phyloP scores from a whole-genome alignment of 1,284 basidiomycete genomes.

The Inonotus obliquus region DNA sequence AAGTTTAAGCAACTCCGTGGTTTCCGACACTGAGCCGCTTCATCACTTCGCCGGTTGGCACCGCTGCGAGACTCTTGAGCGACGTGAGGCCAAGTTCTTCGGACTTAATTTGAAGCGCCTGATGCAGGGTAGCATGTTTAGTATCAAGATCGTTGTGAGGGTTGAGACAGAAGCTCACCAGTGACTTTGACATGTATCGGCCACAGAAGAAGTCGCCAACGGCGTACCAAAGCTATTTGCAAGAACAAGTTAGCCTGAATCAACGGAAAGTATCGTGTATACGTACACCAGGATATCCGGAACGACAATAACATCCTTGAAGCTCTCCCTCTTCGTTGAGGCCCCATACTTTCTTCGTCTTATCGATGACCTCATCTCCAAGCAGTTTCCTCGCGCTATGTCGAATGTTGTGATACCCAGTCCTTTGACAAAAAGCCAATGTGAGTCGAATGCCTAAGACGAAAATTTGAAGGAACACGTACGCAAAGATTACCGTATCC shows the following conservation, averaged over 20 bases:
- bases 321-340: constrained; percentile 27
- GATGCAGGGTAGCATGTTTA: too few species aligned
- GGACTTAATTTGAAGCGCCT: constrained; percentile 14
- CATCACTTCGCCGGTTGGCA: neutral
- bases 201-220: constrained; percentile 31
- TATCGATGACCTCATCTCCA: constrained; percentile 24
- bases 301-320: constrained; percentile 24
- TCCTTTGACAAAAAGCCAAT: neutral
- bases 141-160: neutral
- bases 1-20: neutral
- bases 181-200: constrained; percentile 31
- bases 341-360: constrained; percentile 23
- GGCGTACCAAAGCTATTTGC: constrained; percentile 32
- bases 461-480: constrained; percentile 11
- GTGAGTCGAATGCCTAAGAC: neutral
- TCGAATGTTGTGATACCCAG: constrained; percentile 14
- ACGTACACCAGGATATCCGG: constrained; percentile 32
- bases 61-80: constrained; percentile 6
- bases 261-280: neutral
- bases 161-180: constrained; percentile 23
- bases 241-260: neutral
- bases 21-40: neutral
- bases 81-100: constrained; percentile 11
- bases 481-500: constrained; percentile 31
- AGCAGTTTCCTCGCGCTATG: constrained; percentile 19